phyloP scores from a whole-genome alignment of 1,284 basidiomycete genomes.

The Ceratobasidium sp. region DNA sequence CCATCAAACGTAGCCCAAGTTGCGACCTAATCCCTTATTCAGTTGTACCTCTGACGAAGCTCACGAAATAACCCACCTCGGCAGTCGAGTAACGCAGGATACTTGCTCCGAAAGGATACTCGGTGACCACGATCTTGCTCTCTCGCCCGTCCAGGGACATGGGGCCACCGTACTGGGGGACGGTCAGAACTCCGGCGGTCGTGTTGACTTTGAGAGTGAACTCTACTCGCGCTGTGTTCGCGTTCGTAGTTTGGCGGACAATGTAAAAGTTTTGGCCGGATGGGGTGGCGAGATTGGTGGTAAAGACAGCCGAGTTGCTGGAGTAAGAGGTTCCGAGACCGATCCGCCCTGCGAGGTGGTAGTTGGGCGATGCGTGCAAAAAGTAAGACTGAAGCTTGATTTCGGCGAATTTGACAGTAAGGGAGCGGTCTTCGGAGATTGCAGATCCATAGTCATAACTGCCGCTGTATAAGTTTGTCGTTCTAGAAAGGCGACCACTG shows the following conservation, averaged over 20 bases:
- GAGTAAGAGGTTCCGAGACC: slow-evolving; percentile 12
- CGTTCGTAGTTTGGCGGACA: slow-evolving; percentile 26
- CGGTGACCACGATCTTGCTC: slow-evolving; percentile 30
- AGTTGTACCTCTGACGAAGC: neutral
- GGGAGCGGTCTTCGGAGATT: slow-evolving; percentile 42
- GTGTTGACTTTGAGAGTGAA: slow-evolving; percentile 19
- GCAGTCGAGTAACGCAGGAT: slow-evolving; percentile 28
- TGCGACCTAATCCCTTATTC: slow-evolving; percentile 46
- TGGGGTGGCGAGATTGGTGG: slow-evolving; percentile 52
- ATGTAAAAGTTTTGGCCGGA: slow-evolving; percentile 42
- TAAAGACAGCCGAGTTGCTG: slow-evolving; percentile 48
- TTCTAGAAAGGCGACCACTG: neutral
- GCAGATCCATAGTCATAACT: slow-evolving; percentile 37
- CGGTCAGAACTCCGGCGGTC: neutral
- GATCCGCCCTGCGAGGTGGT: slow-evolving; percentile 38
- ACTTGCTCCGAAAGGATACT: slow-evolving; percentile 37
- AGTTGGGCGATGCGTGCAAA: slow-evolving; percentile 41
- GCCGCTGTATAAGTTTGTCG: neutral
- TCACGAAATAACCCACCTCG: slow-evolving; percentile 17
- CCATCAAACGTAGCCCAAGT: slow-evolving; percentile 52
- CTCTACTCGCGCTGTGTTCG: slow-evolving; percentile 9
- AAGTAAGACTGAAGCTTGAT: slow-evolving; percentile 43
- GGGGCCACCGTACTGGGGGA: neutral
- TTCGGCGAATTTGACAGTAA: slow-evolving; percentile 42
- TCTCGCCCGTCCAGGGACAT: slow-evolving; percentile 13